phyloP scores from a whole-genome alignment of 2,329 filamentous ascomycete species.

The Cucurbitaria berberidis region DNA sequence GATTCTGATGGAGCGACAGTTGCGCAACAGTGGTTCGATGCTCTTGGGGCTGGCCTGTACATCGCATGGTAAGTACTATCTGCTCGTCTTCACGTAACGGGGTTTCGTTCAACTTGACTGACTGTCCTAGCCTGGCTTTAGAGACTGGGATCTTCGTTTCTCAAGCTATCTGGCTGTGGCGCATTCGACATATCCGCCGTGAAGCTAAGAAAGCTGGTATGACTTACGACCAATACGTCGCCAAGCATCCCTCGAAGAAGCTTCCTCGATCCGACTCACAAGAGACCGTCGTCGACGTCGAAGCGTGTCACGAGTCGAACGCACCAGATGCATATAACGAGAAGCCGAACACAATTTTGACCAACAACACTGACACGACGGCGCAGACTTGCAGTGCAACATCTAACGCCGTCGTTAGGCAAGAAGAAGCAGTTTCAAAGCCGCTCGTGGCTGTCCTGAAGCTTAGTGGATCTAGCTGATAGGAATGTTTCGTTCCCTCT shows the following conservation, averaged over 20 bases:
- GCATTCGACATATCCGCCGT: constrained; percentile 59
- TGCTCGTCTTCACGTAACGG: not conserved
- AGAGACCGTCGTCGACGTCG: constrained; percentile 36
- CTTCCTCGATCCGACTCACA: constrained; percentile 26
- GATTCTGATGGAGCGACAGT: constrained; percentile 46
- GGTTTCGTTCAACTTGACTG: not conserved
- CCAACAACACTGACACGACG: not conserved
- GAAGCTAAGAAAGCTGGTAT: constrained; percentile 60
- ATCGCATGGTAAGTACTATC: constrained; percentile 60
- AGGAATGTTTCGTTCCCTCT: not conserved
- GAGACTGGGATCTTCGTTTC: constrained; percentile 67
- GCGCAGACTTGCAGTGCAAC: not conserved
- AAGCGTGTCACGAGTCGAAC: constrained; percentile 19
- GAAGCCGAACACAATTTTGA: not conserved
- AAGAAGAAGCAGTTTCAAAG: not conserved
- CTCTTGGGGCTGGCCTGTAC: constrained; percentile 66
- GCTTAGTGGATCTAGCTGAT: not conserved
- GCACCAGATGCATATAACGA: not conserved
- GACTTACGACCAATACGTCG: constrained; percentile 62
- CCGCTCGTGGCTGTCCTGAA: constrained; percentile 5
- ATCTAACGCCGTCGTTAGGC: not conserved
- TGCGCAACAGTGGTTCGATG: constrained; percentile 66
- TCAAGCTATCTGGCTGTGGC: constrained; percentile 65
- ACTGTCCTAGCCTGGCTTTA: constrained; percentile 56
- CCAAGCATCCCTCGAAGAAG: constrained; percentile 31